Evolutionary conservation across 2,329 filamentous ascomycete species (phyloP).

Genomic region (Fusarium buharicum): DNA sequence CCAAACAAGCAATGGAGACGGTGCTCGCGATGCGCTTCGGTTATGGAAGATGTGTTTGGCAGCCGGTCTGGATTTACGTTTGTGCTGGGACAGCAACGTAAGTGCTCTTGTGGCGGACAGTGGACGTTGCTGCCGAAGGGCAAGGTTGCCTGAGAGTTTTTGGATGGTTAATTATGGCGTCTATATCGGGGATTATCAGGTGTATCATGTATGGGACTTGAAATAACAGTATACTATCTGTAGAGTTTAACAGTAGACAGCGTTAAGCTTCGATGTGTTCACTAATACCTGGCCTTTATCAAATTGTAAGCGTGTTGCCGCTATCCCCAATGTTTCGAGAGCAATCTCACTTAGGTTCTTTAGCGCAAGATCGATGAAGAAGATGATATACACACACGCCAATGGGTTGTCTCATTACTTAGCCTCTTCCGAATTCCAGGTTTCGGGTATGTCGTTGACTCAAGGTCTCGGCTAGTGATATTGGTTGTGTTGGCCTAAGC

Average conservation of each 20-base stretch:
- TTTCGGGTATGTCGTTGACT: not conserved
- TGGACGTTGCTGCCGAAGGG: conserved; percentile 59
- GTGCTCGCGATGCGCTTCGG: conserved; percentile 67
- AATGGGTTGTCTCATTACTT: not conserved
- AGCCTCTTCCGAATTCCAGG: not conserved
- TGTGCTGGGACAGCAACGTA: conserved; percentile 64
- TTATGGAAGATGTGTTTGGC: conserved; percentile 70
- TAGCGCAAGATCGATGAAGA: not conserved
- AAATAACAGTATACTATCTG: not conserved
- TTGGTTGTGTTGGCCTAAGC: not conserved
- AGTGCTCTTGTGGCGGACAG: conserved; percentile 65
- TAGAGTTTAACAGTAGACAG: not conserved
- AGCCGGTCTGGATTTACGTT: conserved; percentile 63
- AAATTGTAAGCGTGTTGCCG: no score
- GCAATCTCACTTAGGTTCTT: not conserved
- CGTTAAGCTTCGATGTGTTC: not conserved
- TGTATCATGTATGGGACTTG: not conserved
- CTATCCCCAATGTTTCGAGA: not conserved
- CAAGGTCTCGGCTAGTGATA: conserved; percentile 15
- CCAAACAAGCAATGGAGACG: conserved; percentile 50
- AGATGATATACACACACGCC: not conserved
- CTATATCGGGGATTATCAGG: not conserved
- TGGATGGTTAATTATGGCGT: conserved; percentile 1
- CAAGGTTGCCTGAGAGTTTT: conserved; percentile 32
- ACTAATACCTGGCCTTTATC: no score